phyloP scores from a whole-genome alignment of 495 filamentous ascomycete species.

The Penicillium crystallinum region DNA sequence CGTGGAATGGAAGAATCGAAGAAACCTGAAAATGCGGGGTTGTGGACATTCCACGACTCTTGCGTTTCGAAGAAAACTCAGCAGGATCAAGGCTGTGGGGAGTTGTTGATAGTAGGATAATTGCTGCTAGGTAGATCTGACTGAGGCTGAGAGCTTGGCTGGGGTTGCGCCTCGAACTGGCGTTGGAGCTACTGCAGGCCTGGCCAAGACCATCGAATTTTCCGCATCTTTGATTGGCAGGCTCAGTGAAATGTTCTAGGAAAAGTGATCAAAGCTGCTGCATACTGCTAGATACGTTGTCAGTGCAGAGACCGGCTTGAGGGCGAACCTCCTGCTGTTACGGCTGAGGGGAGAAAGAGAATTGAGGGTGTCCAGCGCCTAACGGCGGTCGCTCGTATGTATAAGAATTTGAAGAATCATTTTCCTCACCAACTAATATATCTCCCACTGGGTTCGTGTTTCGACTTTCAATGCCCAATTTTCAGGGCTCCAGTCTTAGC shows the following conservation, averaged over 20 bases:
- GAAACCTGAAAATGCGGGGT: constrained; percentile 6
- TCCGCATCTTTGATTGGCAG: constrained; percentile 2
- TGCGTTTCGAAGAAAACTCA: constrained; percentile 1
- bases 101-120: constrained; percentile 1
- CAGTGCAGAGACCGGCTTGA: constrained; percentile 7
- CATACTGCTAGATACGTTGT: constrained; percentile 6
- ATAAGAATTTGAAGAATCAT: constrained; percentile 3
- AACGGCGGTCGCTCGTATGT: not conserved
- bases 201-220: constrained; percentile 1
- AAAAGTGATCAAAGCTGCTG: constrained; percentile 6
- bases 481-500: constrained; percentile 1
- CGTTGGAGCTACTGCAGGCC: not conserved
- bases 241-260: constrained; percentile 1
- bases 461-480: not conserved
- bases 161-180: not conserved
- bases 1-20: not conserved
- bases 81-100: constrained; percentile 1
- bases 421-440: not conserved
- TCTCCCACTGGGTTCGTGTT: not conserved
- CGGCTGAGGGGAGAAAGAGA: not conserved
- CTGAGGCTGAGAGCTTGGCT: constrained; percentile 7
- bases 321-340: constrained; percentile 2
- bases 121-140: not conserved
- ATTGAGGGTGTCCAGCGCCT: not conserved
- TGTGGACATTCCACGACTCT: constrained; percentile 1